Evolutionary conservation across 176 grass and related monocot genomes (phyloP).

Genomic region (Phyllostachys edulis): DNA sequence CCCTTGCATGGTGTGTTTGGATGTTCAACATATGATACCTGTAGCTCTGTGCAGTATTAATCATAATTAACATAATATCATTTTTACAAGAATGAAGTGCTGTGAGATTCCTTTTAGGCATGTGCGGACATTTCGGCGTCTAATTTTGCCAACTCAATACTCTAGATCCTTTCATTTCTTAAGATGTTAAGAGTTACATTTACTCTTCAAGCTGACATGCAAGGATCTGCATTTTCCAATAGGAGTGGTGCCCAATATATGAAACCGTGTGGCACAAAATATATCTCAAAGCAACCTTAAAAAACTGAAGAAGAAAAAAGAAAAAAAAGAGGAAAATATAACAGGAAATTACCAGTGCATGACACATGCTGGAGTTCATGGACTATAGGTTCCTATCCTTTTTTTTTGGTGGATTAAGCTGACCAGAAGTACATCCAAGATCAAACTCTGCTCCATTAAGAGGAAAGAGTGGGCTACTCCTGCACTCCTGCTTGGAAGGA

Average conservation of each 20-base stretch:
- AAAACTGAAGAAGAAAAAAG: not conserved
- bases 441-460: not conserved
- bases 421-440: conserved; percentile 12
- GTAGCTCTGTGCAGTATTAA: not conserved
- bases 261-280: not conserved
- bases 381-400: not conserved
- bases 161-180: conserved; percentile 23
- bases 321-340: not conserved
- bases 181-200: not conserved
- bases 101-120: not conserved
- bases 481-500: not conserved
- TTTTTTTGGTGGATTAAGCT: conserved; percentile 7
- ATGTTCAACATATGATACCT: not conserved
- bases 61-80: not conserved
- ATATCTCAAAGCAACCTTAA: conserved; percentile 2
- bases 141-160: conserved; percentile 17
- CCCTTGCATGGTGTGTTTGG: conserved; percentile 25
- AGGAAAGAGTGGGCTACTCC: not conserved
- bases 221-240: conserved; percentile 15
- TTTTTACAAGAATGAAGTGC: conserved; percentile 10
- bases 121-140: not conserved
- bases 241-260: not conserved
- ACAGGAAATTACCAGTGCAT: not conserved
- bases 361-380: conserved; percentile 13
- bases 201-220: not conserved